Evolutionary conservation across 768 basidiomycete genomes (phyloP).

Genomic region (Phlegmacium glaucopus): DNA sequence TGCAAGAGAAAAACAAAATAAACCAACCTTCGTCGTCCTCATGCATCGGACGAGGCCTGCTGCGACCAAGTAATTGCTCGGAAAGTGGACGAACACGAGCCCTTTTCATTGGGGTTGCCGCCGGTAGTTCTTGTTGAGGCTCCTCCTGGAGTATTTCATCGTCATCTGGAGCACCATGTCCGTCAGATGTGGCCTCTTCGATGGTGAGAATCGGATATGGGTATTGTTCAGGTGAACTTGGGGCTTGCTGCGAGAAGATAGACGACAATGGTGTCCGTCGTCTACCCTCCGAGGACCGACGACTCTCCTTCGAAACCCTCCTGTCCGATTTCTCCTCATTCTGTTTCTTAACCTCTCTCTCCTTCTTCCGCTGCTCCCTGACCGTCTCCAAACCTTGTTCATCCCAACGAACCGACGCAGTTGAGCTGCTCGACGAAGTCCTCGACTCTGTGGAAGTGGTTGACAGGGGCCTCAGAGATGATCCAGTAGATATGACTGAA

Average conservation of each 20-base stretch:
- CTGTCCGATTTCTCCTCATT: slow-evolving; percentile 36
- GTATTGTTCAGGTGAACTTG: neutral
- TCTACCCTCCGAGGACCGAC: slow-evolving; percentile 46
- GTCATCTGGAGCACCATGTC: slow-evolving; percentile 31
- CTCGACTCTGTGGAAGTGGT: slow-evolving; percentile 15
- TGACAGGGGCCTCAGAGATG: slow-evolving; percentile 31
- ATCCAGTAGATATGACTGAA: slow-evolving; percentile 29
- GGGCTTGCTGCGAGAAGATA: slow-evolving; percentile 45
- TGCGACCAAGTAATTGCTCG: slow-evolving; percentile 53
- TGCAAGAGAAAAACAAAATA: slow-evolving; percentile 3
- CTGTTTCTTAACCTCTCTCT: slow-evolving; percentile 33
- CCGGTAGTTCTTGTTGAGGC: slow-evolving; percentile 13
- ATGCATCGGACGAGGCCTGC: slow-evolving; percentile 47
- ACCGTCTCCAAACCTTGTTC: slow-evolving; percentile 40
- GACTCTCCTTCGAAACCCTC: slow-evolving; percentile 38
- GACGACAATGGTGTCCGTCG: slow-evolving; percentile 52
- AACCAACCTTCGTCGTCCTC: slow-evolving; percentile 53
- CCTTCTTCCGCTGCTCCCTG: slow-evolving; percentile 41
- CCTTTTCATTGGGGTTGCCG: slow-evolving; percentile 41
- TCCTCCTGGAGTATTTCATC: slow-evolving; percentile 16
- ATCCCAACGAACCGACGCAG: slow-evolving; percentile 22
- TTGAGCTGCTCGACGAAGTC: slow-evolving; percentile 14
- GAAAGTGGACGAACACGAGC: slow-evolving; percentile 56
- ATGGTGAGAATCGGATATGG: slow-evolving; percentile 36
- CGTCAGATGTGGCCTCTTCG: slow-evolving; percentile 53